These are phyloP conservation scores for Hsuehochloa calcarea DNA, from an alignment of 176 grass and related monocot species.

Conservation along the genomic window DNA sequence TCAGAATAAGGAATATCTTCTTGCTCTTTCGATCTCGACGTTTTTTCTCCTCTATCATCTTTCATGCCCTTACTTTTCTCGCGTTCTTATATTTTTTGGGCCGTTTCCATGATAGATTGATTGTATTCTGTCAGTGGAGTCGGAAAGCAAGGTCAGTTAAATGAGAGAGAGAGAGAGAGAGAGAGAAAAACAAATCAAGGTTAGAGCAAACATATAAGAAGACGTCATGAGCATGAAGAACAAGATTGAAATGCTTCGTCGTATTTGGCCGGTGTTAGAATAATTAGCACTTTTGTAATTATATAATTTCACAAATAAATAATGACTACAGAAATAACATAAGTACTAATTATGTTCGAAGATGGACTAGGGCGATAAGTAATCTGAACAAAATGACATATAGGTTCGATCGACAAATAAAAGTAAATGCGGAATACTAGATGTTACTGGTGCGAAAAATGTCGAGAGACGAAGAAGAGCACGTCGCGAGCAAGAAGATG, in stretches of 20 bases:
- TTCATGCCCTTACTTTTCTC: neutral
- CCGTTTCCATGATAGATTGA: neutral
- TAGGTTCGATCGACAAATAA: too few species aligned
- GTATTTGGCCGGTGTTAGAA: constrained; percentile 15
- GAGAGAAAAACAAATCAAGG: neutral
- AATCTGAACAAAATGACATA: too few species aligned
- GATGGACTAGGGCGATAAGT: too few species aligned
- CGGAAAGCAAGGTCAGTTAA: neutral
- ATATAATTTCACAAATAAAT: too few species aligned
- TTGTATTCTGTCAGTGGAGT: neutral
- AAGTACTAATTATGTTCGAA: too few species aligned
- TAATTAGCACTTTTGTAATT: too few species aligned
- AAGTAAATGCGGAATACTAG: too few species aligned
- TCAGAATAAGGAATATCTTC: neutral
- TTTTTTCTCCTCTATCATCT: neutral
- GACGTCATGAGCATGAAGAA: neutral
- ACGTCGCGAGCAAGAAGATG: too few species aligned
- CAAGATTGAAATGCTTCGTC: neutral
- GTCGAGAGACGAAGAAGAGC: too few species aligned
- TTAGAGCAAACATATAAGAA: neutral
- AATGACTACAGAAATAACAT: too few species aligned
- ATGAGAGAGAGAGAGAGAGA: neutral
- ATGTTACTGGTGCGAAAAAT: too few species aligned
- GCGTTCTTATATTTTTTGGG: neutral
- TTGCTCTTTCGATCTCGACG: neutral